Base-by-base conservation (phyloP, 108 stramenopile species). In the Fragilaria radians region DNA sequence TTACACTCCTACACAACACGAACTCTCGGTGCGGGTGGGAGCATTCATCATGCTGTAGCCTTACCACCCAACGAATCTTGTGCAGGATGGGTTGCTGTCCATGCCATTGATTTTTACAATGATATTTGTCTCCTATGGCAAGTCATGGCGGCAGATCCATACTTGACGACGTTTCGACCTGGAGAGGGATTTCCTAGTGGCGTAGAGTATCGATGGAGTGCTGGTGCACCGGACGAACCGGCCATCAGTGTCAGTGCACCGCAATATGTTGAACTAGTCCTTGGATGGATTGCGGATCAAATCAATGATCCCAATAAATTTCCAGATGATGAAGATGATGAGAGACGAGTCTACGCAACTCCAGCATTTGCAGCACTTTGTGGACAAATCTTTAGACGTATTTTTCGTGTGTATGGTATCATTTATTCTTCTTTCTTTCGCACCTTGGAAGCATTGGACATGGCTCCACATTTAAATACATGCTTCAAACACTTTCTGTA, bases 401-500 rank as follows among this genome's bases (percentile, higher is more conserved):
- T 93, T n/a, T 90, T 93, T 71, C 78, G 92, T 5, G 92, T 93
- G 1, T 93, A 93, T 64, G 92, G 86, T n/a, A 93, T 93, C 61
- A 81, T 93, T 53, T 93, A 93, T 59, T 82, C 76, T 18, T 77
- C 74, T 48, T 93, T 93, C 70, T 93, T 93, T 62, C 81, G 85
- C 18, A 93, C 92, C 2, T 54, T 93, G 63, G 92, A 93, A 62
- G 92, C 92, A 24, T 58, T 93, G 66, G 86, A 84, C 50, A 88
- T 93, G 92, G 86, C 92, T 5, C 86, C 92, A 45, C 86, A 89
- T 74, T 72, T 93, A 62, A 93, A 93, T 68, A 86, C 92, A 18
- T 88, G 88, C 66, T 93, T 93, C 71, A 93, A 93, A 58, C 92
- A 93, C 58, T 93, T 93, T 63, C 88, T 93, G 86, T 93, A 83